phyloP scores from a whole-genome alignment of 1,284 basidiomycete species.

The Veloboletus limbatus region DNA sequence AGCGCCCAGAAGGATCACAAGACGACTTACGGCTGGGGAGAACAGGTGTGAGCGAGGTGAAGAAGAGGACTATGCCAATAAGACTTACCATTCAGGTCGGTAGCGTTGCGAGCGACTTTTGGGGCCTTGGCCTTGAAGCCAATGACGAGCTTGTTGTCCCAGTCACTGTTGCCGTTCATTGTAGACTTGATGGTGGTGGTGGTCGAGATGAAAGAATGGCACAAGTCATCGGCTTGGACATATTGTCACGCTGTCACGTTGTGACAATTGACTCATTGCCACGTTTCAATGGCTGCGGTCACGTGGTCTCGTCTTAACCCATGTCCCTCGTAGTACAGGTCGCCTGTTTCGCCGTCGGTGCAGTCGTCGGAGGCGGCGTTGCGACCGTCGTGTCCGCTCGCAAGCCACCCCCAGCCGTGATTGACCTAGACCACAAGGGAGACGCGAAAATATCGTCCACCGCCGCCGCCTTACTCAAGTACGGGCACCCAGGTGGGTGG shows the following conservation, averaged over 20 bases:
- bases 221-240: not conserved
- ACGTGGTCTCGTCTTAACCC: no score
- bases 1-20: not conserved
- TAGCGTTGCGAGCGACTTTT: conserved; percentile 66
- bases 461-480: conserved; percentile 52
- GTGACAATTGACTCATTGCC: not conserved
- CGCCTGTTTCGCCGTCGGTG: conserved; percentile 72
- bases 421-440: conserved; percentile 39
- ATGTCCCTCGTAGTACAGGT: no score
- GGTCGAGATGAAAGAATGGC: conserved; percentile 12
- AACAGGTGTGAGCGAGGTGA: conserved; percentile 9
- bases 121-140: conserved; percentile 69
- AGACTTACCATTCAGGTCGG: conserved; percentile 68
- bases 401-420: conserved; percentile 32
- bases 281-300: no score
- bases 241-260: conserved; percentile 1
- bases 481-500: conserved; percentile 65
- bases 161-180: conserved; percentile 59
- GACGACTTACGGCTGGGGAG: conserved; percentile 46
- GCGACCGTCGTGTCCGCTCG: conserved; percentile 44
- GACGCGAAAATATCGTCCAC: conserved; percentile 31
- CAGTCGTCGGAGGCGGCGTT: conserved; percentile 65
- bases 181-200: conserved; percentile 10
- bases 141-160: conserved; percentile 76
- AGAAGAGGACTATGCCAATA: not conserved